Evolutionary conservation across 768 basidiomycete species (phyloP).

Genomic region (Pilatotrama ljubarskyi): DNA sequence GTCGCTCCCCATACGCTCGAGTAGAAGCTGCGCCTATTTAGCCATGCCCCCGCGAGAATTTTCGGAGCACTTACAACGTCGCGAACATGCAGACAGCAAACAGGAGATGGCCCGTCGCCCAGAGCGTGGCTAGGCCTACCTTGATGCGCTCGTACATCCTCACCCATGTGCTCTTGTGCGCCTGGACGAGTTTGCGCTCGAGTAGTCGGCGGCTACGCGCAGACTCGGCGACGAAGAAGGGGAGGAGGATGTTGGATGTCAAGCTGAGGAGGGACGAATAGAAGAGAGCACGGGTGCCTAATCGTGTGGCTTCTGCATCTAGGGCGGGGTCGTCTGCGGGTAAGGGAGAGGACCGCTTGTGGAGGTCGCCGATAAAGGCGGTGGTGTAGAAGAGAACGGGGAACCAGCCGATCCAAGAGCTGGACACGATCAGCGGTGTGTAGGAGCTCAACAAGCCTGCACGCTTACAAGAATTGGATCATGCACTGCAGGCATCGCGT

Average conservation of each 20-base stretch:
- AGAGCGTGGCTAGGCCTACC: conserved; percentile 67
- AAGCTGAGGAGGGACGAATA: conserved; percentile 73
- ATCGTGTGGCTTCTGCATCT: conserved; percentile 72
- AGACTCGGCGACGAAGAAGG: conserved; percentile 51
- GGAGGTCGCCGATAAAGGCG: conserved; percentile 84
- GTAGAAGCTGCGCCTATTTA: conserved; percentile 54
- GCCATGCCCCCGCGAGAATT: background rate
- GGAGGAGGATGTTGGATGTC: conserved; percentile 65
- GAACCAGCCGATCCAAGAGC: conserved; percentile 90
- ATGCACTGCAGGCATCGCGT: conserved; percentile 50
- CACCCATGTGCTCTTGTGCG: conserved; percentile 19
- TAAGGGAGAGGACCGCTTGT: conserved; percentile 51
- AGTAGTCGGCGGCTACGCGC: conserved; percentile 19
- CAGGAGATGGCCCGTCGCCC: conserved; percentile 75
- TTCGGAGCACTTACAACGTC: conserved; percentile 68
- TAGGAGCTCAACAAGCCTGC: background rate
- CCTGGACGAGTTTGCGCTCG: conserved; percentile 18
- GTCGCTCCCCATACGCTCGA: conserved; percentile 71
- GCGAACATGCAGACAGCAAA: conserved; percentile 78
- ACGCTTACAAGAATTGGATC: conserved; percentile 76
- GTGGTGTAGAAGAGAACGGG: conserved; percentile 88
- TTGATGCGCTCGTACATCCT: conserved; percentile 42
- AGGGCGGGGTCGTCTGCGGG: conserved; percentile 30
- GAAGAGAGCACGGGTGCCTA: conserved; percentile 84
- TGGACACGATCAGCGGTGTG: conserved; percentile 29